phyloP scores from a whole-genome alignment of 306 rosid genomes.

The Quercus rubra region DNA sequence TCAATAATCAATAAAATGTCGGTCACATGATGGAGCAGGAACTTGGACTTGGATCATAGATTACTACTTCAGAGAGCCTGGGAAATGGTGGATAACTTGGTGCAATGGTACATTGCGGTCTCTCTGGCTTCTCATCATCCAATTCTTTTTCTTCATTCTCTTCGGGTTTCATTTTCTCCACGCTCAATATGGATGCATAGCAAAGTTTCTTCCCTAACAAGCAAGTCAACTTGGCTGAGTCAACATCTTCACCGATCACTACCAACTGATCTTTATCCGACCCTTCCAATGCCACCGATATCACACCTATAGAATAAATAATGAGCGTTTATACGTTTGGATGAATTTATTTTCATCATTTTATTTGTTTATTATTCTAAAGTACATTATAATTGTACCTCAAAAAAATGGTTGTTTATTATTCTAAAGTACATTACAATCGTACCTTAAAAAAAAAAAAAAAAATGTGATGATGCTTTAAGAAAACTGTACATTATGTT shows the following conservation, averaged over 20 bases:
- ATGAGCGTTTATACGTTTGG: too few species aligned
- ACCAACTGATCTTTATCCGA: slow-evolving; percentile 21
- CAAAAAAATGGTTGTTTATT: too few species aligned
- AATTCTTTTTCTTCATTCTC: neutral
- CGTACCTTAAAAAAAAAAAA: too few species aligned
- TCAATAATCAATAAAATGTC: neutral
- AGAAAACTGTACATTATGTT: too few species aligned
- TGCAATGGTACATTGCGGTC: neutral
- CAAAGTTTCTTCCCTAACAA: neutral
- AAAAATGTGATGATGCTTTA: too few species aligned
- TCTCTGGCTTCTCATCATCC: neutral
- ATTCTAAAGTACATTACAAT: too few species aligned
- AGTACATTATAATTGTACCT: too few species aligned
- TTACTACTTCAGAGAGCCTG: neutral
- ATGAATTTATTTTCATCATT: too few species aligned
- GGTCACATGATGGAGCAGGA: too few species aligned
- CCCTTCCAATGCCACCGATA: slow-evolving; percentile 33
- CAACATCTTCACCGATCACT: slow-evolving; percentile 22
- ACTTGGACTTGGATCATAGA: neutral
- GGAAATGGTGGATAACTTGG: neutral
- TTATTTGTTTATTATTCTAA: too few species aligned
- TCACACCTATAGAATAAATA: slow-evolving; percentile 21
- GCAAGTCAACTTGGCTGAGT: slow-evolving; percentile 16
- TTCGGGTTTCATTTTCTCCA: neutral
- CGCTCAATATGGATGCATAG: too few species aligned